Evolutionary conservation across 2,329 filamentous ascomycete genomes (phyloP).

Genomic region (Capronia epimyces): DNA sequence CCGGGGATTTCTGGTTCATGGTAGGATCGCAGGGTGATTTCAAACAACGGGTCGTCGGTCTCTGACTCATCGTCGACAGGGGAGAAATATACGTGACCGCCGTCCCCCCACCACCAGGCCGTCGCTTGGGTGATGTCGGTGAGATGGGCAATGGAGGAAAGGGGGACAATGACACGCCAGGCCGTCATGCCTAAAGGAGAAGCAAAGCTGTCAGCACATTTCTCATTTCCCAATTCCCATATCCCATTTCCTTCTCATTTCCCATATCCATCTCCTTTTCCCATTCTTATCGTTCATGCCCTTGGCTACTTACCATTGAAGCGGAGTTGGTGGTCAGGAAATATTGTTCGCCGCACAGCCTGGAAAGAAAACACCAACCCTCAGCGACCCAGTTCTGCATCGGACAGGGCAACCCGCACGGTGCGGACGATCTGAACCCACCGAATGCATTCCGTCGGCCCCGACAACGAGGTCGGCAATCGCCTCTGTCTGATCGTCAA

Average conservation of each 20-base stretch:
- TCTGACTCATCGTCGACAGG: slow-evolving; percentile 34
- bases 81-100: slow-evolving; percentile 41
- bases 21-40: slow-evolving; percentile 38
- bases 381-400: neutral
- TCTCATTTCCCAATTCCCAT: slow-evolving; percentile 20
- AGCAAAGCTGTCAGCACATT: too few relatives aligned
- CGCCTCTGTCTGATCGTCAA: slow-evolving; percentile 42
- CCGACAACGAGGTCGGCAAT: slow-evolving; percentile 59
- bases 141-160: slow-evolving; percentile 33
- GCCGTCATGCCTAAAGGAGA: slow-evolving; percentile 42
- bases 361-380: slow-evolving; percentile 18
- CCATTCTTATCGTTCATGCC: slow-evolving; percentile 16
- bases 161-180: slow-evolving; percentile 43
- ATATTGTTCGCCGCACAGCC: slow-evolving; percentile 40
- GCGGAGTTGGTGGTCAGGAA: slow-evolving; percentile 40
- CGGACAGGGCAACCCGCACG: too few relatives aligned
- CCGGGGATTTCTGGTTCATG: slow-evolving; percentile 29
- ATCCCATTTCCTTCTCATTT: too few relatives aligned
- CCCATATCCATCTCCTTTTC: too few relatives aligned
- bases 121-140: slow-evolving; percentile 33
- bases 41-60: slow-evolving; percentile 33
- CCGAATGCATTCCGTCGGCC: slow-evolving; percentile 63
- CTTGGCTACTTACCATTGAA: slow-evolving; percentile 37
- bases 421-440: too few relatives aligned
- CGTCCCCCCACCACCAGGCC: slow-evolving; percentile 43